phyloP scores from a whole-genome alignment of 1,284 basidiomycete genomes.

The Hemileia vastatrix region DNA sequence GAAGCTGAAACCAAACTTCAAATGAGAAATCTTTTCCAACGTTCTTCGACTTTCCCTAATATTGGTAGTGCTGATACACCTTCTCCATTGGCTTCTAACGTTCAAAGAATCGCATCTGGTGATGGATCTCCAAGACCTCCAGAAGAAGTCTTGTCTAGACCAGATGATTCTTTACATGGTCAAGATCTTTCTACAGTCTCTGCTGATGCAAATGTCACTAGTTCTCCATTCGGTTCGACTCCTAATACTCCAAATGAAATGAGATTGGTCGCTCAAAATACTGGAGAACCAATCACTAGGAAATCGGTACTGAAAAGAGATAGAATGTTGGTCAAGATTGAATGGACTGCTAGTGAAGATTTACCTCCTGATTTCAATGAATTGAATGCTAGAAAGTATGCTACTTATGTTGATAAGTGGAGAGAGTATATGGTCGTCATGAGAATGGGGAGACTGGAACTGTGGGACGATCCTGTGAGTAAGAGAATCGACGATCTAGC shows the following conservation, averaged over 20 bases:
- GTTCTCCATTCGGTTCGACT: not conserved
- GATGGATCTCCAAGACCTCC: conserved; percentile 31
- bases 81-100: not conserved
- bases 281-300: conserved; percentile 26
- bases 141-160: conserved; percentile 33
- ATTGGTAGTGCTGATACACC: not conserved
- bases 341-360: conserved; percentile 53
- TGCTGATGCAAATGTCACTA: not conserved
- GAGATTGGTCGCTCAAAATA: not conserved
- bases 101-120: conserved; percentile 19
- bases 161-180: not conserved
- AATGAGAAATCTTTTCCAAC: not conserved
- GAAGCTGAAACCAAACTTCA: not conserved
- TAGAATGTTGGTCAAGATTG: conserved; percentile 69
- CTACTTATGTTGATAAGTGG: conserved; percentile 61
- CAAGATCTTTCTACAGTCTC: not conserved
- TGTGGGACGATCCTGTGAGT: conserved; percentile 68
- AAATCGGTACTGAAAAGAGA: conserved; percentile 53
- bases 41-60: not conserved
- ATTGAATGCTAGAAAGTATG: conserved; percentile 49
- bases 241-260: not conserved
- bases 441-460: conserved; percentile 60
- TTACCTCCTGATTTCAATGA: conserved; percentile 59
- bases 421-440: conserved; percentile 69
- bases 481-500: not conserved